Conservation (phyloP, 2,329 filamentous ascomycete genomes). For the Cryphonectria japonica region DNA sequence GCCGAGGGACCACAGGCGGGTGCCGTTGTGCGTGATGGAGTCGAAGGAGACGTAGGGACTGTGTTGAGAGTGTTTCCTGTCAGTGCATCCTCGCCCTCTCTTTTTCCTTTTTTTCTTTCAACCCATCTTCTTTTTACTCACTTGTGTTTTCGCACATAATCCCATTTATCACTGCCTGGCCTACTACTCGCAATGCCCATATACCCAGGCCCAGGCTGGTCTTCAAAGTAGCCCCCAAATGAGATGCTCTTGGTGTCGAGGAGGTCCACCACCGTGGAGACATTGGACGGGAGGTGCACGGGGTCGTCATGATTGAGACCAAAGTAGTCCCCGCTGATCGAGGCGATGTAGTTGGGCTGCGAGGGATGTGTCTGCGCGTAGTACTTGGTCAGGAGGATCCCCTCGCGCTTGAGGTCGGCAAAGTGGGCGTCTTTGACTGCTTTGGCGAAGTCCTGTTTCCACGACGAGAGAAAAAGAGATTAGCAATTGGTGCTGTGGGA, state of each 20-base stretch:
- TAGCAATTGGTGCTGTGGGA: not conserved
- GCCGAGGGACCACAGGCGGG: constrained; percentile 62
- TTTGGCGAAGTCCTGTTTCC: constrained; percentile 47
- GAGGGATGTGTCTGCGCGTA: constrained; percentile 72
- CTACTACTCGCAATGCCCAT: constrained; percentile 45
- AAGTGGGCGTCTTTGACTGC: constrained; percentile 46
- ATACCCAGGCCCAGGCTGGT: constrained; percentile 49
- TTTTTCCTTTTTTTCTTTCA: not conserved
- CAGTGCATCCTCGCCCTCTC: not conserved
- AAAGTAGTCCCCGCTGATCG: constrained; percentile 69
- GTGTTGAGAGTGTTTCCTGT: constrained; percentile 8
- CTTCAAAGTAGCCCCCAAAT: constrained; percentile 53
- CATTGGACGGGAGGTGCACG: constrained; percentile 48
- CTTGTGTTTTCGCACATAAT: constrained; percentile 50
- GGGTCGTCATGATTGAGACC: constrained; percentile 51
- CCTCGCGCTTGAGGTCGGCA: constrained; percentile 45
- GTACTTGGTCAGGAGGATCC: constrained; percentile 54
- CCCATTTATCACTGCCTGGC: constrained; percentile 37
- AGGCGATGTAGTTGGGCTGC: constrained; percentile 75
- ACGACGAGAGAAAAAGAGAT: not conserved
- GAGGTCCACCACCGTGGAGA: constrained; percentile 51
- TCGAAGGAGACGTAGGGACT: constrained; percentile 49
- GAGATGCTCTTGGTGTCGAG: constrained; percentile 45
- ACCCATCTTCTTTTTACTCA: constrained; percentile 27
- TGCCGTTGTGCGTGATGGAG: constrained; percentile 44